Percentiles rank a stretch among this genome's conserved stretches.
Conservation (phyloP, 2,329 filamentous ascomycete species). For the Paecilomyces niveus region DNA sequence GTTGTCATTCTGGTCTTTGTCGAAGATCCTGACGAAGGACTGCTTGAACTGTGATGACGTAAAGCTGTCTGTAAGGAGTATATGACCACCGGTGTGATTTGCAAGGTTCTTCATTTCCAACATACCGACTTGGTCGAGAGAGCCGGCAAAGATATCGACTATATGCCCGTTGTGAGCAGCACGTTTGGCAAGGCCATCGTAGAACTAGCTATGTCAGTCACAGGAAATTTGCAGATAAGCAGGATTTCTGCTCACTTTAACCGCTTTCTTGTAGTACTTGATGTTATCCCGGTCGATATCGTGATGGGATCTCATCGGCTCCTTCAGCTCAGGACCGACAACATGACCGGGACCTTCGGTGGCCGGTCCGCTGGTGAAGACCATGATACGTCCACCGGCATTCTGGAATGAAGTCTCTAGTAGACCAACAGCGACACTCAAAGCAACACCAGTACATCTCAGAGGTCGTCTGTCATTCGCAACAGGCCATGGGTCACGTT, state of each 20-base stretch:
- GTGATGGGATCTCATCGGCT: slow-evolving; percentile 95
- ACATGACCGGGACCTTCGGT: slow-evolving; percentile 97
- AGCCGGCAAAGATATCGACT: slow-evolving; percentile 95
- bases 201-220: slow-evolving; percentile 58
- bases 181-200: slow-evolving; percentile 87
- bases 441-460: slow-evolving; percentile 90
- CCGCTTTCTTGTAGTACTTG: slow-evolving; percentile 98
- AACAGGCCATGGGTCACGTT: slow-evolving; percentile 96
- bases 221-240: neutral
- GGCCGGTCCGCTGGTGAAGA: slow-evolving; percentile 89
- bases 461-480: slow-evolving; percentile 85
- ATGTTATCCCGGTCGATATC: slow-evolving; percentile 98
- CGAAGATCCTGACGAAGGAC: slow-evolving; percentile 93
- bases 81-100: slow-evolving; percentile 94
- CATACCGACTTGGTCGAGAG: slow-evolving; percentile 92
- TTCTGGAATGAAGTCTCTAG: slow-evolving; percentile 95
- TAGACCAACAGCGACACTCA: slow-evolving; percentile 87
- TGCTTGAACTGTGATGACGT: slow-evolving; percentile 99
- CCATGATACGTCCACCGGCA: slow-evolving; percentile 89
- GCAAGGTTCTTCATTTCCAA: slow-evolving; percentile 97
- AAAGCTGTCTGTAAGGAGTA: slow-evolving; percentile 97
- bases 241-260: slow-evolving; percentile 58
- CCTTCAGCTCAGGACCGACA: slow-evolving; percentile 87
- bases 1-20: slow-evolving; percentile 92
- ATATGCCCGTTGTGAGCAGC: slow-evolving; percentile 95